Evolutionary conservation across 2,329 filamentous ascomycete genomes (phyloP), one percentile per base, ranked within the genome.

Genomic region (Escovopsis weberi): DNA sequence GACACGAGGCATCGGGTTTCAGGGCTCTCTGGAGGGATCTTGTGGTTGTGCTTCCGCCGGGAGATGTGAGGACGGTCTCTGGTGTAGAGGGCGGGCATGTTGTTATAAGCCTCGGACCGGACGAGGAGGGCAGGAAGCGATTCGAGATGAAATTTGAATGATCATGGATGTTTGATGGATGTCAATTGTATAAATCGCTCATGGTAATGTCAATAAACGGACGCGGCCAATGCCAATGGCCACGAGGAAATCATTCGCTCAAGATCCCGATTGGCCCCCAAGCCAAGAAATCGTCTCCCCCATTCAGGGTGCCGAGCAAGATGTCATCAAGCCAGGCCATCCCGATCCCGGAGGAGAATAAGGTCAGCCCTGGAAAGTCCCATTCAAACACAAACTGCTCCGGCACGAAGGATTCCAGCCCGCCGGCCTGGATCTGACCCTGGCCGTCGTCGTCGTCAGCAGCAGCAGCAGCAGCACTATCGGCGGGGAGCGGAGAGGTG

Each of bases 341-440:
- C 7, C 52, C 51, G 1, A 51, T 53, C 0, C 47, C 49, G 4
- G 50, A 56, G 1, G 54, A 58, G 40, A 55, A 75, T 43, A 58
- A 67, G 0, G 54, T 72, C 33, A 75, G 50, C 0, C 69, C 70
- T 0, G 71, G 70, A 46, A 75, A 75, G 45, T 73, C 69, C 71
- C 70, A 75, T 45, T 74, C 70, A n/a, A 72, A 67, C 0, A 72
- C 63, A 46, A 75, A 75, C 44, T 75, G 67, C 47, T 68, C 67
- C 0, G 70, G 71, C 1, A 70, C 62, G 54, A 74, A 75, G 8
- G 63, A 65, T 42, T 74, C 68, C 30, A 74, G 61, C 39, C 72
- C 70, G 2, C 59, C 59, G 28, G 2, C 11, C 28, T 32, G 28
- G 2, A 4, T 7, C 40, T 68, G 65, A 15, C 44, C 34, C 40